Percentiles rank a stretch among this genome's conserved stretches.
phyloP scores from a whole-genome alignment of 805 yeast genomes.

The Barnettozyma populi region DNA sequence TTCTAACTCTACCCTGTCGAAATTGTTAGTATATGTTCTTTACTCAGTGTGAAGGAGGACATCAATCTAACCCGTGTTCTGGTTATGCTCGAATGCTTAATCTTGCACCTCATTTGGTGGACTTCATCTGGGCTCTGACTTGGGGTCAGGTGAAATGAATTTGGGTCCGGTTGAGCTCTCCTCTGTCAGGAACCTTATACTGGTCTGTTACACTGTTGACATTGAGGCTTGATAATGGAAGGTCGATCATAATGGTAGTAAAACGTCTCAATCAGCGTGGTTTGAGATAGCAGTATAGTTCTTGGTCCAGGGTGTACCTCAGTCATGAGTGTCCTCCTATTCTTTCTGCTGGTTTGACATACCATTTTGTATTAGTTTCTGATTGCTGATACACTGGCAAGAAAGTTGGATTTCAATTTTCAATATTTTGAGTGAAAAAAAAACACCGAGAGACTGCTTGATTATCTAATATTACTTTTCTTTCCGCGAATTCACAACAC shows the following conservation, averaged over 20 bases:
- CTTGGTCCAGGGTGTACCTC: not conserved
- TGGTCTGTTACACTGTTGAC: too few relatives aligned
- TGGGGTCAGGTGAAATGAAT: too few relatives aligned
- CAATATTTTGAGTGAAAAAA: slow-evolving; percentile 2
- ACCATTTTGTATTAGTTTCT: slow-evolving; percentile 19
- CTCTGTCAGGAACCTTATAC: not conserved
- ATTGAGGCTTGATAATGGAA: not conserved
- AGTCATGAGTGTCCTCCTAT: not conserved
- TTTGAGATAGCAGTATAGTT: too few relatives aligned
- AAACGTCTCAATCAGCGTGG: not conserved
- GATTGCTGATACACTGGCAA: slow-evolving; percentile 5
- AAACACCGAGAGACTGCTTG: slow-evolving; percentile 6
- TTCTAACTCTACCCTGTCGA: slow-evolving; percentile 97
- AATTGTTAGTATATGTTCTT: slow-evolving; percentile 19
- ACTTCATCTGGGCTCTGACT: too few relatives aligned
- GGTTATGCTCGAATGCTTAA: too few relatives aligned
- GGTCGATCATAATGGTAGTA: too few relatives aligned
- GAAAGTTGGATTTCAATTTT: slow-evolving; percentile 5
- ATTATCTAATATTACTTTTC: not conserved
- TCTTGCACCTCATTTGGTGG: too few relatives aligned
- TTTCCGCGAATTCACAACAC: not conserved
- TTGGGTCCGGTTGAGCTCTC: not conserved
- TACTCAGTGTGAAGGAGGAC: not conserved
- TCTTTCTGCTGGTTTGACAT: slow-evolving; percentile 7
- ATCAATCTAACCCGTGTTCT: too few relatives aligned